A percentile compares a stretch with the other conserved stretches of the same genome.
Conservation (phyloP, 129 eudicot genomes). For the Oenanthe sinensis region DNA sequence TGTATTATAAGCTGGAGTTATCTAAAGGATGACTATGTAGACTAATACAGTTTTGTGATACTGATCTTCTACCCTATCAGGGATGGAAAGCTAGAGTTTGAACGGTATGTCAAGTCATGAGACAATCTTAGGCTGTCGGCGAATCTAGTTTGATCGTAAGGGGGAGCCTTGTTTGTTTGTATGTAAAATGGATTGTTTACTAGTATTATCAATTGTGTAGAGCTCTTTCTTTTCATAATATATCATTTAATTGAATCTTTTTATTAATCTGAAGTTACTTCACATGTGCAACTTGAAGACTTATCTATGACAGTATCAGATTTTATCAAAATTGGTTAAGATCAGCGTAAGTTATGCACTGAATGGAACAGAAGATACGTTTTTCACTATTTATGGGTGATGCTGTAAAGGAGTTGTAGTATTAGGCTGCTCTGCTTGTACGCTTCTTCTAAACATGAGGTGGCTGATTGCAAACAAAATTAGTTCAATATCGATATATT, state of each 20-base stretch:
- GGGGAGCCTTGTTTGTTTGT: neutral
- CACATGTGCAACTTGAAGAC: neutral
- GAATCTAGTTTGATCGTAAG: neutral
- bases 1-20: neutral
- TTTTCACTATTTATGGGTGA: neutral
- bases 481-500: too few relatives aligned
- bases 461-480: neutral
- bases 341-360: neutral
- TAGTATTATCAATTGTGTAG: neutral
- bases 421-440: neutral
- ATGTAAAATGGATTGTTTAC: neutral
- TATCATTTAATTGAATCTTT: neutral
- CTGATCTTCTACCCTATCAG: neutral
- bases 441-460: neutral
- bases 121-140: neutral
- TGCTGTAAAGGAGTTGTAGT: neutral
- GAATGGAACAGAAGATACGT: neutral
- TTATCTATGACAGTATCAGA: too few relatives aligned
- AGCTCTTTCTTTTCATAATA: neutral
- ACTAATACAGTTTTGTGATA: neutral
- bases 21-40: neutral
- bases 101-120: neutral
- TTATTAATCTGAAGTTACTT: too few relatives aligned
- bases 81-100: conserved; percentile 1
- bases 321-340: too few relatives aligned